Conservation (phyloP, 805 yeast species). For the Blastobotrys peoriensis region DNA sequence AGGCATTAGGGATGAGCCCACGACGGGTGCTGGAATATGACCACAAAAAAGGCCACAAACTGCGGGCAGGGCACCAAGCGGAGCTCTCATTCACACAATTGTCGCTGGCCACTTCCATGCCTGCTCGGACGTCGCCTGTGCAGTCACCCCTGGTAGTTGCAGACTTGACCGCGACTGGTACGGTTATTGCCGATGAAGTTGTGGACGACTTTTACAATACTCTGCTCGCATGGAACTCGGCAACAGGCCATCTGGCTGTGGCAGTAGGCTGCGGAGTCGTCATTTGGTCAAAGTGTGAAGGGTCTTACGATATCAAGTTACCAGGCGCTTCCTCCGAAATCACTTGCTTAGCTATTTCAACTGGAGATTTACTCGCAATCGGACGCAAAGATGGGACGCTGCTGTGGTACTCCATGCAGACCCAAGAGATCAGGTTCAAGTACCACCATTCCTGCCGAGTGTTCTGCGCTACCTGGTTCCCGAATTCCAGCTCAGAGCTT, state of each 20-base stretch:
- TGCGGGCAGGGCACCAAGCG: too few species aligned
- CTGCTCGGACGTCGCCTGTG: too few species aligned
- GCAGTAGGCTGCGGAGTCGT: slow-evolving; percentile 55
- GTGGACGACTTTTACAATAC: slow-evolving; percentile 72
- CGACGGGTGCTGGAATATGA: too few species aligned
- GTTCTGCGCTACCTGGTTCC: slow-evolving; percentile 58
- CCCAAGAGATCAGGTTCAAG: slow-evolving; percentile 26
- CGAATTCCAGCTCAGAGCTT: slow-evolving; percentile 34
- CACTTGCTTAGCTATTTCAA: slow-evolving; percentile 12
- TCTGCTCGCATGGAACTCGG: slow-evolving; percentile 62
- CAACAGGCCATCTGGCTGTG: slow-evolving; percentile 49
- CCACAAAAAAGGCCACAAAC: too few species aligned
- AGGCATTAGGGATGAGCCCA: too few species aligned
- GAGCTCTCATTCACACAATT: too few species aligned
- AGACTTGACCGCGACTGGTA: too few species aligned
- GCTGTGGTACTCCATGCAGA: slow-evolving; percentile 24
- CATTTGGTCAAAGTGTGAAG: slow-evolving; percentile 51
- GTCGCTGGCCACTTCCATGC: too few species aligned
- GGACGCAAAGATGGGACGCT: slow-evolving; percentile 18
- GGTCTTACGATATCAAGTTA: slow-evolving; percentile 38
- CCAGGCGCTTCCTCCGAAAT: slow-evolving; percentile 8
- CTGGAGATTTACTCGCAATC: slow-evolving; percentile 14
- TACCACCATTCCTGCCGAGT: slow-evolving; percentile 7
- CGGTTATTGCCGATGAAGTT: too few species aligned
- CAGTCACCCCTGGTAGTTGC: too few species aligned